Evolutionary conservation across 176 grass and related monocot genomes (phyloP), one percentile per base, ranked within the genome.

Genomic region (Oryza meridionalis): DNA sequence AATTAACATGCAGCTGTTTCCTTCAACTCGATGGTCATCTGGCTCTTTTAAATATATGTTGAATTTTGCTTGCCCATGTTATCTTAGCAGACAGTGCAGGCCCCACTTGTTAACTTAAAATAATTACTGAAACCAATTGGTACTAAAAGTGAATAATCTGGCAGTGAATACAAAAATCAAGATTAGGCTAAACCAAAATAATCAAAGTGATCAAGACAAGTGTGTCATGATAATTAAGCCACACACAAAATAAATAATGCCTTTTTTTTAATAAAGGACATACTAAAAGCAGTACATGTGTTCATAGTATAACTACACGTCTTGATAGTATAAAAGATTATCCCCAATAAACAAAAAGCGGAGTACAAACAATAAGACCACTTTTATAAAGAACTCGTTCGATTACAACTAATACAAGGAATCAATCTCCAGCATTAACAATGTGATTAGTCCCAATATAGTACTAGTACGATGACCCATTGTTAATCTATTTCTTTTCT

Each of bases 401-500:
- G 84, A 87, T 75, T 69, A 75, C 84, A 87, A 73, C 80, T 53
- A 90, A 87, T 87, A 90, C 75, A 90, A 90, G 84, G 84, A 90
- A 90, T 87, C 84, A 87, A 83, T 85, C 58, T 47, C 31, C 80
- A 78, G 15, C 46, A 86, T 67, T 66, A 86, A 65, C 77, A 70
- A 85, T 49, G 37, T 1, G 37, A 69, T 76, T 51, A 47, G 37
- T 49, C 14, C 84, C 45, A 32, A 82, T 85, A 62, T 78, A 77
- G 78, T 86, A 85, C 44, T 17, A 4, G 61, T 78, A 22, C 51
- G 15, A 53, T 72, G 27, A 46, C 66, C 59, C 50, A 40, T 27
- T 71, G 11, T 13, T 84, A 58, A 58, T 58, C 38, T 40, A 40
- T 24, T 65, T 73, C n/a, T 49, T 50, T 50, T 50, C 47, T 5